These are phyloP conservation scores for Beauveria pseudobassiana DNA, from an alignment of 2,329 filamentous ascomycete genomes.

Conservation along the genomic window DNA sequence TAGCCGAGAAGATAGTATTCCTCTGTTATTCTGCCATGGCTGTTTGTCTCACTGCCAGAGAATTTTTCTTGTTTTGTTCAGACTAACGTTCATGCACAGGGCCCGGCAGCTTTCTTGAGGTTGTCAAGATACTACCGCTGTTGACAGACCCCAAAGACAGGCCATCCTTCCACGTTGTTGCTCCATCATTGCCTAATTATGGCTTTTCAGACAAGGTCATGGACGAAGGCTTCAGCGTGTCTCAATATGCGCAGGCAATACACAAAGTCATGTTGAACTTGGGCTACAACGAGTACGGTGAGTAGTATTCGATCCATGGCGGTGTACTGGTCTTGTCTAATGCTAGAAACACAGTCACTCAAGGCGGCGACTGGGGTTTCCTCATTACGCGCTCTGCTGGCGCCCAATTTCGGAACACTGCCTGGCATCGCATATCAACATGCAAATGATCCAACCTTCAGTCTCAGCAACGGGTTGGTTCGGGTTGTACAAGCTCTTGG, in stretches of 20 bases:
- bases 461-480: slow-evolving; percentile 38
- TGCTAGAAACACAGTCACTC: slow-evolving; percentile 24
- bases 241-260: slow-evolving; percentile 43
- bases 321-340: neutral
- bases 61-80: neutral
- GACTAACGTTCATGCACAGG: slow-evolving; percentile 22
- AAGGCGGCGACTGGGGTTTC: slow-evolving; percentile 64
- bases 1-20: slow-evolving; percentile 44
- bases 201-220: slow-evolving; percentile 25
- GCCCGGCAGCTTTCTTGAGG: slow-evolving; percentile 64
- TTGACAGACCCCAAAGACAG: slow-evolving; percentile 27
- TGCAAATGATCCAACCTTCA: slow-evolving; percentile 32
- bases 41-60: slow-evolving; percentile 29
- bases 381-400: slow-evolving; percentile 54
- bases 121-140: slow-evolving; percentile 50
- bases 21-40: slow-evolving; percentile 61
- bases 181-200: slow-evolving; percentile 51
- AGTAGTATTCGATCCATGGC: neutral
- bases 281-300: slow-evolving; percentile 41
- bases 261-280: slow-evolving; percentile 63
- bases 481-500: slow-evolving; percentile 17
- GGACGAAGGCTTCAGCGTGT: slow-evolving; percentile 24
- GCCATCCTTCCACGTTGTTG: slow-evolving; percentile 47
- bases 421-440: slow-evolving; percentile 39
- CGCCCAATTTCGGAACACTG: slow-evolving; percentile 48